phyloP scores from a whole-genome alignment of 345 rosid species.

The Garcia nutans region DNA sequence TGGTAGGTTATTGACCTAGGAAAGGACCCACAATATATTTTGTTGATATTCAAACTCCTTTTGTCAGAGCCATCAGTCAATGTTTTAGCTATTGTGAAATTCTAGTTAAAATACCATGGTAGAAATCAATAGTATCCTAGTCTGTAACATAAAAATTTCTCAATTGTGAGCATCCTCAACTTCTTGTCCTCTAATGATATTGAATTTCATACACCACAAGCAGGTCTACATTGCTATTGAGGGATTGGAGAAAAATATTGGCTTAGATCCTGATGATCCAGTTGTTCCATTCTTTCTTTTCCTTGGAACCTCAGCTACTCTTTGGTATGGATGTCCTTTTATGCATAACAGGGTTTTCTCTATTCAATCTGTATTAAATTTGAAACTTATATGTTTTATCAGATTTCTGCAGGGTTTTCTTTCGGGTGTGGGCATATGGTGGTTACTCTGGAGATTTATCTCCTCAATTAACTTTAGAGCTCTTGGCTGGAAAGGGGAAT shows the following conservation, averaged over 20 bases:
- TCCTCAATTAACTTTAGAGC: conserved; percentile 65
- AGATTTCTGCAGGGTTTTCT: conserved; percentile 87
- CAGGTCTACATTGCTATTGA: conserved; percentile 57
- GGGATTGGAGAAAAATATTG: conserved; percentile 67
- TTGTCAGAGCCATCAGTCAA: conserved; percentile 3
- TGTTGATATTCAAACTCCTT: conserved; percentile 9
- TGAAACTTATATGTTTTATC: conserved; percentile 59
- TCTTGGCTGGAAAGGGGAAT: conserved; percentile 64
- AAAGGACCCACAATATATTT: not conserved
- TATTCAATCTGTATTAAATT: conserved; percentile 19
- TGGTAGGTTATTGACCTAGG: not conserved
- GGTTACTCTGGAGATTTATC: conserved; percentile 95
- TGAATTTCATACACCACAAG: conserved; percentile 16
- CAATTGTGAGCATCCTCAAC: conserved; percentile 10
- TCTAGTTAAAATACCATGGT: conserved; percentile 2
- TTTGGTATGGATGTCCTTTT: conserved; percentile 70
- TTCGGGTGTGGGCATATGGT: conserved; percentile 66
- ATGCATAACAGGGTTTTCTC: conserved; percentile 17
- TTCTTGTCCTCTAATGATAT: not conserved
- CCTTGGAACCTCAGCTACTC: conserved; percentile 62
- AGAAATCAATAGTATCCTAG: not conserved
- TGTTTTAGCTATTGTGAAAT: conserved; percentile 1
- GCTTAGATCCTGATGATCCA: conserved; percentile 88
- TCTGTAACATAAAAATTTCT: not conserved
- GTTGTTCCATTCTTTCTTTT: conserved; percentile 62